Percentiles rank a stretch among this genome's conserved stretches.
phyloP scores from a whole-genome alignment of 768 basidiomycete genomes.

The Kwoniella dejecticola region DNA sequence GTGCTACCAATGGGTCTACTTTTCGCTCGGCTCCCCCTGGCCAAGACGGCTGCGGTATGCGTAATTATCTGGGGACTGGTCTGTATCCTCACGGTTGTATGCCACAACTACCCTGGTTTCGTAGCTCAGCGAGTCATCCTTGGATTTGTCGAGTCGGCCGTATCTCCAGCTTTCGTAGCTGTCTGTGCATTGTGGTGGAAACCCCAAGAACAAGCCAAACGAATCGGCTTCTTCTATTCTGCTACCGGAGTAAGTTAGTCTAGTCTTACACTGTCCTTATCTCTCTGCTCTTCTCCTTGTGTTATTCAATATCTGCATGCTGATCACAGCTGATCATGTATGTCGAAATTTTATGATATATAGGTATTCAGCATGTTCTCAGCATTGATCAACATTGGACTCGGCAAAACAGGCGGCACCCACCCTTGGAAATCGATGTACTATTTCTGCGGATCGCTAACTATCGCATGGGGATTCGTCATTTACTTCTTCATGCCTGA shows the following conservation, averaged over 20 bases:
- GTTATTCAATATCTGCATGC: too few relatives aligned
- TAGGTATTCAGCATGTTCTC: slow-evolving; percentile 56
- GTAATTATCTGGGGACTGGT: slow-evolving; percentile 50
- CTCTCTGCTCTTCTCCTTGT: too few relatives aligned
- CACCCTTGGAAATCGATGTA: slow-evolving; percentile 55
- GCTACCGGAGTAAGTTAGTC: slow-evolving; percentile 53
- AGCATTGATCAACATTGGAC: slow-evolving; percentile 56
- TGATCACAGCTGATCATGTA: too few relatives aligned
- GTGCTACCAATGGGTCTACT: slow-evolving; percentile 51
- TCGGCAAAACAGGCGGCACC: slow-evolving; percentile 43
- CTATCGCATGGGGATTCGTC: slow-evolving; percentile 52
- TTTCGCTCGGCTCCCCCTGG: slow-evolving; percentile 40
- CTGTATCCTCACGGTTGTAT: slow-evolving; percentile 47
- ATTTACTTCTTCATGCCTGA: slow-evolving; percentile 54
- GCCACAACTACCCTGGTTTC: slow-evolving; percentile 41
- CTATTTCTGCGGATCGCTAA: slow-evolving; percentile 53
- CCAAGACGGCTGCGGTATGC: slow-evolving; percentile 31
- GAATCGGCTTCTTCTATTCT: slow-evolving; percentile 55
- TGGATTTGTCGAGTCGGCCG: slow-evolving; percentile 49
- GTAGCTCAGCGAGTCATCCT: slow-evolving; percentile 53
- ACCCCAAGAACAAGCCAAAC: slow-evolving; percentile 52
- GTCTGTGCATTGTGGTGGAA: slow-evolving; percentile 57
- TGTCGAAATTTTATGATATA: too few relatives aligned
- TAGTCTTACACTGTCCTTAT: too few relatives aligned
- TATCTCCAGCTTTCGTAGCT: slow-evolving; percentile 56